A percentile compares a stretch with the other conserved stretches of the same genome.
These are phyloP conservation scores for Fusarium secorum DNA, from an alignment of 2,329 filamentous ascomycete species.

Conservation along the genomic window DNA sequence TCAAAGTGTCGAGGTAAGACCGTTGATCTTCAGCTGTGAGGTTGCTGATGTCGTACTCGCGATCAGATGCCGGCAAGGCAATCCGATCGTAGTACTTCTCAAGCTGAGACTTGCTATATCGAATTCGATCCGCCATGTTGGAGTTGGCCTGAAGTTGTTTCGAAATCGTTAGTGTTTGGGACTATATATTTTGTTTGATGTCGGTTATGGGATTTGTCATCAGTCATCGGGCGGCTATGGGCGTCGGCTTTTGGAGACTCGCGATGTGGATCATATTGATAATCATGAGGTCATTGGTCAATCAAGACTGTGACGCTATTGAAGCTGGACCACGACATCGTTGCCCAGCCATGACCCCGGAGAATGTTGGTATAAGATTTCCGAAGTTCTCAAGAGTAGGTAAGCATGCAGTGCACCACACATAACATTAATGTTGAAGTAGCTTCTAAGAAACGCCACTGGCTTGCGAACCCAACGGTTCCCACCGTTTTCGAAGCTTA, in stretches of 20 bases:
- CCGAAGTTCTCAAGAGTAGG: fast-evolving
- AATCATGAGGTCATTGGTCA: neutral
- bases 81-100: constrained; percentile 14
- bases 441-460: neutral
- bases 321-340: neutral
- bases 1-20: neutral
- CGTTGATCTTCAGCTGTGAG: neutral
- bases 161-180: neutral
- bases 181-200: neutral
- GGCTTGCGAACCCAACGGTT: fast-evolving
- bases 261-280: neutral
- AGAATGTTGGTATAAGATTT: fast-evolving
- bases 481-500: neutral
- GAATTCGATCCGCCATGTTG: constrained; percentile 8
- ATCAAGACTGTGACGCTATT: neutral
- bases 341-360: neutral
- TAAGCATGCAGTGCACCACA: fast-evolving
- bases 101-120: neutral
- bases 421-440: neutral
- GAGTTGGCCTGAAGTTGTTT: neutral
- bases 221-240: neutral
- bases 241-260: neutral
- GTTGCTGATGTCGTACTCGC: neutral
- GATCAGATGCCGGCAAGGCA: neutral
- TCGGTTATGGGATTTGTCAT: neutral